These are phyloP conservation scores for Orbilia ellipsospora DNA, from an alignment of 2,329 filamentous ascomycete species.

Conservation along the genomic window DNA sequence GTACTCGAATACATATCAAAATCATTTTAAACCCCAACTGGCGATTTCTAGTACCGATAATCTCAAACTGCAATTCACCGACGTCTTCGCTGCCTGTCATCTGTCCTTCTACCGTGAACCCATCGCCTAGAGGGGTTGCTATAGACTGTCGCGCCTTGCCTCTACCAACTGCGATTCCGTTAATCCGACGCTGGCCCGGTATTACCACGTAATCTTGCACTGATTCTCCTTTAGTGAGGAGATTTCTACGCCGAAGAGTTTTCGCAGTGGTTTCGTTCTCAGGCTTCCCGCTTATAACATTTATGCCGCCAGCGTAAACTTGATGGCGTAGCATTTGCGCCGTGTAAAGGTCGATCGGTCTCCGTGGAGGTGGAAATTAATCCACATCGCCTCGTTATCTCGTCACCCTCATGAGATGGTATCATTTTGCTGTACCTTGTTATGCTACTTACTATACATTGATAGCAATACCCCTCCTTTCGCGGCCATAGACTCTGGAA, in stretches of 20 bases:
- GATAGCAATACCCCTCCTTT: constrained; percentile 13
- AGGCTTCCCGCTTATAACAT: constrained; percentile 13
- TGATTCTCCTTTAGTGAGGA: constrained; percentile 6
- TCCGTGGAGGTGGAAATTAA: constrained; percentile 5
- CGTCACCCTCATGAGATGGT: neutral
- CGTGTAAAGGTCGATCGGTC: neutral
- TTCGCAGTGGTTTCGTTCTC: constrained; percentile 18
- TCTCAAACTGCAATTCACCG: constrained; percentile 12
- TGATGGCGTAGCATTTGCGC: constrained; percentile 2
- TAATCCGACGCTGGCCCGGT: constrained; percentile 18
- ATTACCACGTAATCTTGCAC: constrained; percentile 23
- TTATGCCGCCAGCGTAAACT: constrained; percentile 16
- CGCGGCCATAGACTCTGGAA: constrained; percentile 8
- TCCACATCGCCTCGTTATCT: constrained; percentile 22
- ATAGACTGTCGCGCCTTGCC: constrained; percentile 20
- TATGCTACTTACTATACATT: constrained; percentile 10
- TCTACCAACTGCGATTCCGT: neutral
- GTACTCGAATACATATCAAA: neutral
- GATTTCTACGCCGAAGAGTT: constrained; percentile 8
- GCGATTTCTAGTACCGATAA: constrained; percentile 10
- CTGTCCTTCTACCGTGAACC: constrained; percentile 21
- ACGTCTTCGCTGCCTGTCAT: constrained; percentile 18
- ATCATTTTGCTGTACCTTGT: neutral
- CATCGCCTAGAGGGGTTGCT: constrained; percentile 6
- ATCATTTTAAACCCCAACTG: neutral